Conservation (phyloP, 116 monocot species). For the Zostera marina region DNA sequence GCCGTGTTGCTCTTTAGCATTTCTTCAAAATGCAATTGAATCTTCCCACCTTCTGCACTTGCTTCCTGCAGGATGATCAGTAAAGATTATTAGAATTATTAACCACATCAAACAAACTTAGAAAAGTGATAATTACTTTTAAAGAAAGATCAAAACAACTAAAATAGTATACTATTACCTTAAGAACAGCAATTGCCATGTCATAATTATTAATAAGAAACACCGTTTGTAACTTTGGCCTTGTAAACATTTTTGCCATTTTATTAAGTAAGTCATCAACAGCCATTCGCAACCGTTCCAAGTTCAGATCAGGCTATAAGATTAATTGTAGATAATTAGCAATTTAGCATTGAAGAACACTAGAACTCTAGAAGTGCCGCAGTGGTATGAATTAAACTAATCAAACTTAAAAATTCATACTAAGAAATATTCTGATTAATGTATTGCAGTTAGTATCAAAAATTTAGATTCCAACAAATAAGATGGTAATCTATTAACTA, state of each 20-base stretch:
- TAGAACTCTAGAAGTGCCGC: not conserved
- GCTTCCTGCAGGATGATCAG: conserved; percentile 39
- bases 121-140: not conserved
- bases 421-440: not conserved
- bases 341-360: not conserved
- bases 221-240: conserved; percentile 73
- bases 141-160: not conserved
- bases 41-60: conserved; percentile 77
- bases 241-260: conserved; percentile 60
- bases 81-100: not conserved
- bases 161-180: conserved; percentile 24
- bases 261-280: conserved; percentile 80
- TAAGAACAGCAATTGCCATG: conserved; percentile 80
- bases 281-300: conserved; percentile 93
- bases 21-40: conserved; percentile 77
- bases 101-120: not conserved
- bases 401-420: not conserved
- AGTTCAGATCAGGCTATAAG: conserved; percentile 73
- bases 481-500: not conserved
- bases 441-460: not conserved
- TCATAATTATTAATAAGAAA: conserved; percentile 99
- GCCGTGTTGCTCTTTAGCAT: conserved; percentile 82
- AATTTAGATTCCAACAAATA: not conserved
- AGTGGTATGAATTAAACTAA: not conserved
- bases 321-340: not conserved